These are phyloP conservation scores for Tulasnella calospora DNA, from an alignment of 768 basidiomycete species.

Conservation along the genomic window DNA sequence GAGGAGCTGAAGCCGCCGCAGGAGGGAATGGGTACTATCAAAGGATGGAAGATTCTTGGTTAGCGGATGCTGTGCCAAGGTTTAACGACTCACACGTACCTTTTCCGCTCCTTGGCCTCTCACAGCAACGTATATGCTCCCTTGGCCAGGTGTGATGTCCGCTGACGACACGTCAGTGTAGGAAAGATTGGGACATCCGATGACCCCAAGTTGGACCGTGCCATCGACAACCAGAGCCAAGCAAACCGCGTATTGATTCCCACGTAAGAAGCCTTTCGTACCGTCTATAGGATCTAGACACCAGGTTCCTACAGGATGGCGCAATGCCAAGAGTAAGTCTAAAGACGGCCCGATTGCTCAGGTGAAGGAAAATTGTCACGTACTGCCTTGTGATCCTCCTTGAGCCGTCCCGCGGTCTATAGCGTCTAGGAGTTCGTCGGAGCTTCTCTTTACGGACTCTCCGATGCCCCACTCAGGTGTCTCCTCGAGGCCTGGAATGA, in stretches of 20 bases:
- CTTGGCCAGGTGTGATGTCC: conserved; percentile 42
- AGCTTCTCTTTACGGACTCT: conserved; percentile 46
- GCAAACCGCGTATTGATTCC: conserved; percentile 91
- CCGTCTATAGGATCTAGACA: conserved; percentile 89
- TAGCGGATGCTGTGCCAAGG: not conserved
- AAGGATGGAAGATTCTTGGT: not conserved
- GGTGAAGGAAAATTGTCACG: conserved; percentile 35
- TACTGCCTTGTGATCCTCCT: conserved; percentile 70
- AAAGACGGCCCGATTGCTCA: not conserved
- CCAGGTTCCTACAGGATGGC: conserved; percentile 60
- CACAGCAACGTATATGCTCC: conserved; percentile 83
- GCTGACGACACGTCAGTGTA: conserved; percentile 50
- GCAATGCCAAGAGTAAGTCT: not conserved
- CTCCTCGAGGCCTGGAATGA: conserved; percentile 46
- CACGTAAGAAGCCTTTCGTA: conserved; percentile 87
- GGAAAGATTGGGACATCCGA: conserved; percentile 90
- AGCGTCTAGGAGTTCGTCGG: conserved; percentile 65
- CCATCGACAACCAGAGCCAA: conserved; percentile 76
- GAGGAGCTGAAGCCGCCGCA: not conserved
- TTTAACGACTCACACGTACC: conserved; percentile 37
- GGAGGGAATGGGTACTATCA: conserved; percentile 6
- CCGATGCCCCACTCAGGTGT: conserved; percentile 68
- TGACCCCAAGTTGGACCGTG: conserved; percentile 73
- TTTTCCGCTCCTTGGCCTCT: conserved; percentile 79
- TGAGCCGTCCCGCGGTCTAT: conserved; percentile 78